A percentile compares a stretch with the other conserved stretches of the same genome.
Evolutionary conservation across 2,329 filamentous ascomycete genomes (phyloP).

Genomic region (Fusarium redolens): DNA sequence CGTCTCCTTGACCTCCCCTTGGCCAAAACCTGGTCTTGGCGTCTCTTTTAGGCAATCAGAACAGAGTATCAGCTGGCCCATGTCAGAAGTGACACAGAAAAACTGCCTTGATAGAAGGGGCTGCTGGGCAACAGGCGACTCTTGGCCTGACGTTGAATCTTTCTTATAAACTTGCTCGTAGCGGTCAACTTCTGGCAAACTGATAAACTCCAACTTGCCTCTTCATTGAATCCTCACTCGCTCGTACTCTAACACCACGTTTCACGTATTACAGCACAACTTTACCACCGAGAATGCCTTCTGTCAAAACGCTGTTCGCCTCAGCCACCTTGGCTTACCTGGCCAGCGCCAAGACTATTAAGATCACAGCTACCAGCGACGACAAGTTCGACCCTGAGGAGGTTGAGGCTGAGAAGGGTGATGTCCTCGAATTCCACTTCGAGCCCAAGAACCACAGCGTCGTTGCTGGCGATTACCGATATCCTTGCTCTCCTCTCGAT

Average conservation of each 20-base stretch:
- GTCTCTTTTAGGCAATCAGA: conserved; percentile 7
- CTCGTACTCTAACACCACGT: neutral
- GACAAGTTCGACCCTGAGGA: conserved; percentile 50
- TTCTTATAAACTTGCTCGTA: conserved; percentile 19
- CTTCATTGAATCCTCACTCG: neutral
- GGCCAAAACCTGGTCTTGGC: conserved; percentile 14
- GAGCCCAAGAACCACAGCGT: conserved; percentile 53
- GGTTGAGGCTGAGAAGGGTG: conserved; percentile 48
- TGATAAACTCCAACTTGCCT: neutral
- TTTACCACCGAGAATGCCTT: conserved; percentile 43
- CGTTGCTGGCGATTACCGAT: conserved; percentile 50
- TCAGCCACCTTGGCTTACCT: conserved; percentile 41
- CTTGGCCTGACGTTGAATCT: conserved; percentile 4
- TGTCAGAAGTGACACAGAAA: conserved; percentile 16
- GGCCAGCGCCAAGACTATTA: conserved; percentile 49
- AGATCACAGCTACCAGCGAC: conserved; percentile 49
- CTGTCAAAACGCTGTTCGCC: conserved; percentile 43
- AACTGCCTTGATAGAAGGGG: conserved; percentile 7
- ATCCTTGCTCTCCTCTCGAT: conserved; percentile 50
- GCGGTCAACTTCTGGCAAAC: neutral
- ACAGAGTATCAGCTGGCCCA: conserved; percentile 12
- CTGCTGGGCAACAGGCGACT: conserved; percentile 32
- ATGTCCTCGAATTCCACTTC: conserved; percentile 54
- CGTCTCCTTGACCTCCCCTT: neutral
- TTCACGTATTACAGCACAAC: neutral